Conservation (phyloP, 495 filamentous ascomycete genomes). For the Talaromyces trachyspermus region DNA sequence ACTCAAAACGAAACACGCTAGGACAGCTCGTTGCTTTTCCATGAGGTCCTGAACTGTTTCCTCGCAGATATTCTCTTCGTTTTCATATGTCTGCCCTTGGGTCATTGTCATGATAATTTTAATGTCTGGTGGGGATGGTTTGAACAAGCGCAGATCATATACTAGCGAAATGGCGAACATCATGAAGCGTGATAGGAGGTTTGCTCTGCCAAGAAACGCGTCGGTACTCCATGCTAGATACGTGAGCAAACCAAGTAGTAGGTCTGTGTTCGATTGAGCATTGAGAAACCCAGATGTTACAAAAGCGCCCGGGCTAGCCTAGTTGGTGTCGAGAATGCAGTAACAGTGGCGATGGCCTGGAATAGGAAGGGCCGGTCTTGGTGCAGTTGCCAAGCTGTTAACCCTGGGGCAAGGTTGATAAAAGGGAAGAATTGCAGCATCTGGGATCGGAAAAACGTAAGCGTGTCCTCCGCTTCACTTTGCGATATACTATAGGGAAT, state of each 20-base stretch:
- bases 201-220: slow-evolving; percentile 23
- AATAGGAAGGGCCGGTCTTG: slow-evolving; percentile 18
- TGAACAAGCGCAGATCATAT: slow-evolving; percentile 20
- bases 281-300: slow-evolving; percentile 19
- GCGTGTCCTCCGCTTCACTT: slow-evolving; percentile 26
- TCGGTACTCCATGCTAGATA: slow-evolving; percentile 28
- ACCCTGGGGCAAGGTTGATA: slow-evolving; percentile 18
- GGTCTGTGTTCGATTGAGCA: slow-evolving; percentile 20
- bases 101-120: slow-evolving; percentile 20
- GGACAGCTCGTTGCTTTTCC: slow-evolving; percentile 19
- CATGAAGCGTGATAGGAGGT: slow-evolving; percentile 20
- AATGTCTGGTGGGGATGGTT: slow-evolving; percentile 17
- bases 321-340: slow-evolving; percentile 20
- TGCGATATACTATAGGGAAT: slow-evolving; percentile 9
- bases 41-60: slow-evolving; percentile 14
- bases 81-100: slow-evolving; percentile 14
- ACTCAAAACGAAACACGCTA: slow-evolving; percentile 26
- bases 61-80: neutral
- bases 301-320: slow-evolving; percentile 10
- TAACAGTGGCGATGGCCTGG: slow-evolving; percentile 19
- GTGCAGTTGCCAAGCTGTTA: slow-evolving; percentile 17
- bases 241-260: slow-evolving; percentile 21
- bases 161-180: slow-evolving; percentile 25
- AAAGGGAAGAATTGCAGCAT: slow-evolving; percentile 40
- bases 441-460: slow-evolving; percentile 30